Base-by-base conservation (phyloP, 1,284 basidiomycete species). In the Cystobasidiaceae sp. region DNA sequence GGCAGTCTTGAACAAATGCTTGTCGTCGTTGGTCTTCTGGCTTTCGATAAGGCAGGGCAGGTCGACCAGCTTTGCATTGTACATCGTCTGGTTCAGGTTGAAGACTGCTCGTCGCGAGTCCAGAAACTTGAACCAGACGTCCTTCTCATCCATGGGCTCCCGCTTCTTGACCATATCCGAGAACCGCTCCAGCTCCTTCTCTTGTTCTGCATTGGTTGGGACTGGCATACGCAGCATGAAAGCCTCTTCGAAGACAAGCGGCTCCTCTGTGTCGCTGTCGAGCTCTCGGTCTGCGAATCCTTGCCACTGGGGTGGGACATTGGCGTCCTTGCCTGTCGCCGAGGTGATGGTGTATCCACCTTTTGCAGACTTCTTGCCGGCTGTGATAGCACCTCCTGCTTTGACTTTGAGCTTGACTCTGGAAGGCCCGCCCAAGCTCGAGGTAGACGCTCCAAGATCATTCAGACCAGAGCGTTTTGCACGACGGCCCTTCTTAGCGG, bases 41-140 rank as follows among this genome's bases (percentile, higher is more conserved):
- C 91, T 85, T 76, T 99, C 96, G 68, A 96, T 84, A 62, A 99
- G 86, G 76, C 89, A 89, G 0, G 96, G 96, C 59, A 99, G 79
- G 77, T 99, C 96, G 63, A 98, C 96, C 8, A 99, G 84, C 78
- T 97, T 97, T 23, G 96, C 85, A 21, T 89, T 84, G 75, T 93
- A 97, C 0, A 85, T 82, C 57, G 82, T 85, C 69, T 86, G 85
- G 21, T 88, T 89, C 30, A 94, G 83, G 75, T 93, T 90, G 75
- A 99, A 93, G 27, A 89, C 82, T 2, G 90, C 96, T 71, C 96
- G 80, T 51, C 96, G 84, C 56, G 93, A 90, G 77, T 99, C 94
- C 79, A 97, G 93, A 77, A 99, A 97, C 79, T 96, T 97, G 83
- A 99, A 93, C 88, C 90, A 97, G 9, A 97, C 85, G 71, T 96